A percentile compares a stretch with the other conserved stretches of the same genome.
These are phyloP conservation scores for Alternaria sp. DNA, from an alignment of 2,329 filamentous ascomycete genomes.

Conservation along the genomic window DNA sequence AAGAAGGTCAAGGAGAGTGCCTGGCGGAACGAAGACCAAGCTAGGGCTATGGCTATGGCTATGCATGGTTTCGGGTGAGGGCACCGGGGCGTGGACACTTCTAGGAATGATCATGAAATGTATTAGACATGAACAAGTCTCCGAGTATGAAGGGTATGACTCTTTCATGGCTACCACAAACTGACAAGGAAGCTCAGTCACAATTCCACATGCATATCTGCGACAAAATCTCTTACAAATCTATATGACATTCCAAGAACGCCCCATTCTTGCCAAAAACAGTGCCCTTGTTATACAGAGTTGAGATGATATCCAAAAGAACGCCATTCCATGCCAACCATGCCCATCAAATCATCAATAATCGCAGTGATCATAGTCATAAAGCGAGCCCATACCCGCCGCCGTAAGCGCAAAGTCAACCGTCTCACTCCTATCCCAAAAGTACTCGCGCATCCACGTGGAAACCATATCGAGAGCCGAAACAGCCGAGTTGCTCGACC, in stretches of 20 bases:
- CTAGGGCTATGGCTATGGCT: constrained; percentile 2
- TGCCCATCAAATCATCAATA: constrained; percentile 7
- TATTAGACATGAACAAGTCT: no score
- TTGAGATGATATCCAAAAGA: not conserved
- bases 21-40: not conserved
- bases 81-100: not conserved
- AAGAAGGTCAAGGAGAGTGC: not conserved
- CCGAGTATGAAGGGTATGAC: no score
- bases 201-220: not conserved
- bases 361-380: constrained; percentile 32
- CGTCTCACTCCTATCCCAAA: constrained; percentile 44
- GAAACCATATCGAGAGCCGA: constrained; percentile 43
- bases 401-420: constrained; percentile 38
- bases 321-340: constrained; percentile 4
- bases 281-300: not conserved
- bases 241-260: not conserved
- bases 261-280: not conserved
- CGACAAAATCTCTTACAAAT: not conserved
- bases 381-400: constrained; percentile 35
- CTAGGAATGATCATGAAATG: not conserved
- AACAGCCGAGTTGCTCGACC: constrained; percentile 41
- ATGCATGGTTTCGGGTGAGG: not conserved
- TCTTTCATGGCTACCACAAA: not conserved
- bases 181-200: not conserved
- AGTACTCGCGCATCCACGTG: constrained; percentile 45